Base-by-base conservation (phyloP, 306 rosid genomes). In the Ormosia emarginata region DNA sequence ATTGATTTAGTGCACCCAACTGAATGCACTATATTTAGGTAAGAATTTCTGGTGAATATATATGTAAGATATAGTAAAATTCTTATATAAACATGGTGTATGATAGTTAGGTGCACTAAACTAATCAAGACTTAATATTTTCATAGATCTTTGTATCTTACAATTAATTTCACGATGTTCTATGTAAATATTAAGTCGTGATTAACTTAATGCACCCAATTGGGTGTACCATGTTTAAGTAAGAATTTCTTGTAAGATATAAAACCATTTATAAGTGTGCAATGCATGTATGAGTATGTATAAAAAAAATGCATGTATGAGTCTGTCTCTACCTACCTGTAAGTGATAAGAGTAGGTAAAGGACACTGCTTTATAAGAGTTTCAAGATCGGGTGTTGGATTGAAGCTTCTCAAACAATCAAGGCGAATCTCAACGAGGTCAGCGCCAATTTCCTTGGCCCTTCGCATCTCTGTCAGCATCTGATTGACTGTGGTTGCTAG, bases 371-470 rank as follows among this genome's bases (percentile, higher is more conserved):
- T 83, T 0, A 88, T 59, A 3, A 88, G 86, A 10, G 79, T 59
- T 68, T 80, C 52, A 82, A 88, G 89, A 68, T 88, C 80, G 3
- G 49, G 71, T 14, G 18, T 34, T 59, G 86, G 82, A 49, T 83
- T 83, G 12, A 85, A 80, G 53, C 65, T 85, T 75, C 77, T 76
- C 82, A 85, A 79, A 64, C 66, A 85, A 57, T 88, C 91, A 17
- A 88, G 87, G 11, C 87, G 61, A 9, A 88, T 83, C 69, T 88
- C 91, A 78, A 88, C 84, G n/a, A 85, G 24, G 18, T 88, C 87
- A 30, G 87, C 69, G 0, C 91, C 91, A 61, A 80, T 75, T 47
- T 85, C 84, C 74, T 88, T 83, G 5, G 91, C 91, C 65, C 82
- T 79, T 40, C 44, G 67, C 91, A 85, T 88, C 79, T 85, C 83